phyloP scores from a whole-genome alignment of 1,284 basidiomycete genomes.

The Boletus hoseneyae region DNA sequence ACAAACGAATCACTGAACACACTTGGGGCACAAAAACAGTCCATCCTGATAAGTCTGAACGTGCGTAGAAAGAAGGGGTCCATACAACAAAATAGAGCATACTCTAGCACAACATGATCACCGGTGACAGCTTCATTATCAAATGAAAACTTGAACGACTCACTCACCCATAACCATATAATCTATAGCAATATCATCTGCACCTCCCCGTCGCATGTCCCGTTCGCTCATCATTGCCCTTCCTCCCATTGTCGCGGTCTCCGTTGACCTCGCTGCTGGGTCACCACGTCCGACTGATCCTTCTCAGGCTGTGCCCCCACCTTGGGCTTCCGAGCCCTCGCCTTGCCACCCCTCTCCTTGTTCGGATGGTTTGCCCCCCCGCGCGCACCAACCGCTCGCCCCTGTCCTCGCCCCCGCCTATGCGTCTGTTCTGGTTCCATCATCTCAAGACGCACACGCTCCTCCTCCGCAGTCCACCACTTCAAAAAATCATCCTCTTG shows the following conservation, averaged over 20 bases:
- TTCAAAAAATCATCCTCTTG: conserved; percentile 77
- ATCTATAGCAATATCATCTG: no score
- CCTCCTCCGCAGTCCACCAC: conserved; percentile 87
- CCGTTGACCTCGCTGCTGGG: conserved; percentile 3
- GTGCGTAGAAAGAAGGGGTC: no score
- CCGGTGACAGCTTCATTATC: neutral
- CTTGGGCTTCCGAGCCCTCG: conserved; percentile 9
- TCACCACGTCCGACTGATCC: neutral
- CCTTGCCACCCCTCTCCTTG: conserved; percentile 7
- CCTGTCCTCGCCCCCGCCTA: neutral
- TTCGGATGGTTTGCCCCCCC: neutral
- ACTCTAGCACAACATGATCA: neutral
- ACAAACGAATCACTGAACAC: no score
- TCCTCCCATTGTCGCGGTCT: neutral
- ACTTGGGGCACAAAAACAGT: no score
- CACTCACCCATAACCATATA: conserved; percentile 7
- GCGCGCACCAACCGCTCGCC: neutral
- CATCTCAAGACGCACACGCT: conserved; percentile 40
- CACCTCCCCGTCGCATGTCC: neutral
- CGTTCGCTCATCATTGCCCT: neutral
- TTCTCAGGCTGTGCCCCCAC: neutral
- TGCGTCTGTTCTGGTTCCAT: neutral
- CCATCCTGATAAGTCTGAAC: no score
- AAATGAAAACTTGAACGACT: neutral
- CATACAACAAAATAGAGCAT: no score